A percentile compares a stretch with the other conserved stretches of the same genome.
Evolutionary conservation across 2,329 filamentous ascomycete species (phyloP).

Genomic region (Fusarium sp.): DNA sequence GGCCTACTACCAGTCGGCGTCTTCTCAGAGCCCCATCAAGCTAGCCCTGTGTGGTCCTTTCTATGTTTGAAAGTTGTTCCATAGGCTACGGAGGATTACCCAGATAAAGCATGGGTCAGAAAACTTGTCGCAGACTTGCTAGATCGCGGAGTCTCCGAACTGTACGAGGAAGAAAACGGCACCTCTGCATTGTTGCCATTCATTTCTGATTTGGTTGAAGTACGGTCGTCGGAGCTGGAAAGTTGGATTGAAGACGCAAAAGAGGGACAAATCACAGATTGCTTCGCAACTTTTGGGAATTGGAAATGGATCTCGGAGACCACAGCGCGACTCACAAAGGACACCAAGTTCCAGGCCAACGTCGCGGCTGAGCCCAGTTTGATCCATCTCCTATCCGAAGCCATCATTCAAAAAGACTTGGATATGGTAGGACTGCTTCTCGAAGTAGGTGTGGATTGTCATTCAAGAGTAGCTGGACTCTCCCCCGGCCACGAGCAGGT

Average conservation of each 20-base stretch:
- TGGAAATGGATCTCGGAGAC: not conserved
- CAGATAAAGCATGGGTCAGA: not conserved
- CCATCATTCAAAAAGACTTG: not conserved
- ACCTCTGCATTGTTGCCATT: not conserved
- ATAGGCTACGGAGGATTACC: not conserved
- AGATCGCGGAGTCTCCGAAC: not conserved
- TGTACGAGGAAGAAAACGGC: not conserved
- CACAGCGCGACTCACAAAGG: not conserved
- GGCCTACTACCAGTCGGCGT: not conserved
- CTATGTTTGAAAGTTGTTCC: not conserved
- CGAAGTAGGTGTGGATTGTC: not conserved
- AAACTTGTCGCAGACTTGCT: not conserved
- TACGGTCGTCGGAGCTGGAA: not conserved
- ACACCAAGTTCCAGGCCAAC: not conserved
- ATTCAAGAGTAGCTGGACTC: not conserved
- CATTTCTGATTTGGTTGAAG: not conserved
- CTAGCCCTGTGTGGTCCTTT: not conserved
- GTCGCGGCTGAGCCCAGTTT: not conserved
- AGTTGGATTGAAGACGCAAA: not conserved
- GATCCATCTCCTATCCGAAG: not conserved
- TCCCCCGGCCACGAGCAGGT: not conserved
- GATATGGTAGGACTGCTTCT: not conserved
- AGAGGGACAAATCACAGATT: not conserved
- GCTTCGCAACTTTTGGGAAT: not conserved
- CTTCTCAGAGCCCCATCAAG: not conserved